A percentile compares a stretch with the other conserved stretches of the same genome.
These are phyloP conservation scores for Chlorociboria aeruginascens DNA, from an alignment of 495 filamentous ascomycete genomes.

Conservation along the genomic window DNA sequence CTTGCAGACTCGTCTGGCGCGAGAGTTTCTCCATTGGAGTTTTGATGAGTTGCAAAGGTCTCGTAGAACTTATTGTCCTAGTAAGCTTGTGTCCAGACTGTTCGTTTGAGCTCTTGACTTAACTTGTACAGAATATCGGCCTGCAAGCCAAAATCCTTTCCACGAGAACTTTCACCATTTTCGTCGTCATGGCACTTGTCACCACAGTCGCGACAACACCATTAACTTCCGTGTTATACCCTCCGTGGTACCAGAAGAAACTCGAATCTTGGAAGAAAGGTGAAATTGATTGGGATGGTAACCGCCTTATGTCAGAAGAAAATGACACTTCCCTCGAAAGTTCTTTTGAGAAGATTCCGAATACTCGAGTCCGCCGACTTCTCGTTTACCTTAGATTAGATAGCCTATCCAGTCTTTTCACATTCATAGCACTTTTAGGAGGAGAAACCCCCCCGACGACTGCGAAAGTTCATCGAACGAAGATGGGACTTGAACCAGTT, in stretches of 20 bases:
- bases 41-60: constrained; percentile 95
- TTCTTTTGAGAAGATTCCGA: constrained; percentile 31
- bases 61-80: constrained; percentile 91
- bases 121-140: constrained; percentile 66
- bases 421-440: constrained; percentile 68
- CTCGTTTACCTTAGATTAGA: constrained; percentile 68
- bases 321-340: constrained; percentile 24
- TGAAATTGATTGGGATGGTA: constrained; percentile 90
- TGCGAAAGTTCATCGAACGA: constrained; percentile 39
- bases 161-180: constrained; percentile 85
- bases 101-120: background rate
- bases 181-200: constrained; percentile 93
- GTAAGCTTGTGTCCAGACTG: constrained; percentile 34
- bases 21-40: constrained; percentile 87
- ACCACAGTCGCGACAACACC: constrained; percentile 91
- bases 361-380: constrained; percentile 33
- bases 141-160: constrained; percentile 85
- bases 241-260: constrained; percentile 83
- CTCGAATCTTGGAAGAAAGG: constrained; percentile 81
- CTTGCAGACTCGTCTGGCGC: constrained; percentile 77
- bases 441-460: constrained; percentile 28
- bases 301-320: constrained; percentile 30
- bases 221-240: constrained; percentile 65
- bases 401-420: constrained; percentile 76
- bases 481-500: constrained; percentile 13